Evolutionary conservation across 2,329 filamentous ascomycete genomes (phyloP), one percentile per base, ranked within the genome.

Genomic region (Trichoderma sp.): DNA sequence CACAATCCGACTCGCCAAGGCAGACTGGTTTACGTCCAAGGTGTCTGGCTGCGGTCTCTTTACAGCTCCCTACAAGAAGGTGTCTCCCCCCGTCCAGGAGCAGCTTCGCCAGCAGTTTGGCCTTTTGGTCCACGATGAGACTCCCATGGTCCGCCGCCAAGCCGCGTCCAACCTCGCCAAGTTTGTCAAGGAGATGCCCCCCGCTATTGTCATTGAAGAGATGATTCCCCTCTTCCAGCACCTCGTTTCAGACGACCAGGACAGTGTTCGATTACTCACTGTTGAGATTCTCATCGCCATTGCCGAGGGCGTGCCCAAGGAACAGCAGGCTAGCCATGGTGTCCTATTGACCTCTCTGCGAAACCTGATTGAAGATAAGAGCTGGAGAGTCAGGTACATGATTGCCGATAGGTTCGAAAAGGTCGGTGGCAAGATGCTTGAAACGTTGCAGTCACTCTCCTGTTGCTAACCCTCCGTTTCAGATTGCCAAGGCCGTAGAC

Each of bases 1-100:
- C 80, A 95, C 95, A 73, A 90, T 97, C 80, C 94, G 96, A 80
- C 93, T 99, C 74, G 97, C 96, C 76, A 99, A 98, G 88, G 96
- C 96, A 84, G 96, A 99, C 85, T 99, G 96, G 96, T 99, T 99
- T 84, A 99, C 96, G 72, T 98, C 96, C 75, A 99, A 98, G 86
- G 96, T 99, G 75, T 99, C 96, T 36, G 96, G 95, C 74, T 97
- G 95, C 75, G 96, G 96, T 74, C 92, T 99, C 74, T 99, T 95
- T 86, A 96, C 93, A 81, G 90, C 91, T 63, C 95, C 96, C 75
- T 99, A 99, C 86, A 92, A 91, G 79, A 97, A 97, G 86, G 94
- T 96, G 73, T 92, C 94, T 70, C 88, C 92, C 66, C 88, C 91
- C n/a, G 90, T 95, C 76, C 96, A 99, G 84, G 94, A 97, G 84